phyloP scores from a whole-genome alignment of 2,329 filamentous ascomycete genomes.

The Penicillium nordicum region DNA sequence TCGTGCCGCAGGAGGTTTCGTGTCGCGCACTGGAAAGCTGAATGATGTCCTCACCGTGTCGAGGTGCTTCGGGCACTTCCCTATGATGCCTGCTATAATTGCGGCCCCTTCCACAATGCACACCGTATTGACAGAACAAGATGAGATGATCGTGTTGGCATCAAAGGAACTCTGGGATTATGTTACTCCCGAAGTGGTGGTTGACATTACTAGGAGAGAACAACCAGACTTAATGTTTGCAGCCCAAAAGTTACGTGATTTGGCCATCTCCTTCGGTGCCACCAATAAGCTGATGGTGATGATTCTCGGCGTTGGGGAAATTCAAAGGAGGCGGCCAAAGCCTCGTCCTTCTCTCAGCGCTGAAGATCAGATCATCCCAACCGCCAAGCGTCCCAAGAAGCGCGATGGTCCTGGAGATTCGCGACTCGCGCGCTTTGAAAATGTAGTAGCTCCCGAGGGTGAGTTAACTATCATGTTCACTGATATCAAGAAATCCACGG shows the following conservation, averaged over 20 bases:
- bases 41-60: slow-evolving; percentile 92
- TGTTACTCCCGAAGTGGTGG: slow-evolving; percentile 80
- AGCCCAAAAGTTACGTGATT: slow-evolving; percentile 87
- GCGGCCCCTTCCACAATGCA: slow-evolving; percentile 82
- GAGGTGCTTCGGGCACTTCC: slow-evolving; percentile 89
- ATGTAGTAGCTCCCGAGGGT: slow-evolving; percentile 86
- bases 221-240: slow-evolving; percentile 89
- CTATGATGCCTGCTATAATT: slow-evolving; percentile 87
- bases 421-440: slow-evolving; percentile 79
- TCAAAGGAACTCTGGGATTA: slow-evolving; percentile 96
- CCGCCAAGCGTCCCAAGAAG: slow-evolving; percentile 62
- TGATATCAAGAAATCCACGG: slow-evolving; percentile 97
- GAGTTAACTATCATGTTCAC: slow-evolving; percentile 95
- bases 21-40: slow-evolving; percentile 87
- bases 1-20: slow-evolving; percentile 89
- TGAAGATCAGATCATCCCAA: slow-evolving; percentile 58
- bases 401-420: slow-evolving; percentile 70
- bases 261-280: slow-evolving; percentile 93
- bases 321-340: slow-evolving; percentile 77
- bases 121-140: slow-evolving; percentile 75
- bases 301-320: slow-evolving; percentile 89
- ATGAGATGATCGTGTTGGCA: slow-evolving; percentile 89
- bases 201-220: slow-evolving; percentile 85
- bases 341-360: slow-evolving; percentile 82
- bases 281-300: slow-evolving; percentile 98